Evolutionary conservation across 164 flowering plant genomes (phyloP), one percentile per base, ranked within the genome.

Genomic region (Euptelea pleiosperma): DNA sequence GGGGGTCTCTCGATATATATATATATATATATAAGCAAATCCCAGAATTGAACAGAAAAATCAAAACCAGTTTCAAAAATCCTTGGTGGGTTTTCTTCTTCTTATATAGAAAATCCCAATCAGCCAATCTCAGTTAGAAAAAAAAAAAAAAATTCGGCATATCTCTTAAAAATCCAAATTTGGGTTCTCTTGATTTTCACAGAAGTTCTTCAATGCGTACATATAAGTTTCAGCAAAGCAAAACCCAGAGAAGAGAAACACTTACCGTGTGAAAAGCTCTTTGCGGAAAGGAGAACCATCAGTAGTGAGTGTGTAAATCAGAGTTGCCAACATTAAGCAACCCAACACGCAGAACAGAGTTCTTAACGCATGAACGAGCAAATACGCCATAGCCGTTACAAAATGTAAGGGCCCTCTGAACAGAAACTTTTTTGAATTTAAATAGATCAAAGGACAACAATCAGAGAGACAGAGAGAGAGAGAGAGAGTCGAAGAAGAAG

Each of bases 261-360:
- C 63, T 47, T 76, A 86, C 92, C 87, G 92, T 5, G 82, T 78
- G 63, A 86, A 79, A 62, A 82, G 78, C 18, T 83, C 82, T 51
- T 18, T 72, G 54, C 89, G 89, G 55, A 82, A 82, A 34, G 93
- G 93, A 30, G 71, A 70, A 33, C 93, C 93, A 55, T 83, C 87
- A 16, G 37, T 63, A 62, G 33, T 28, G 65, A 76, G 21, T n/a
- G 87, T 82, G 78, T 80, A 86, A 19, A 76, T 52, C 63, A 84
- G 67, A 35, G 79, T 75, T 8, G 65, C 83, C 14, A 76, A 26
- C 79, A 75, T 82, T n/a, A 77, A 3, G 49, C 71, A 71, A 22
- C 77, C 74, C 63, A 82, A 49, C 2, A 60, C 61, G 4, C 36
- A 8, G 79, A 84, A 83, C 30, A 76, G 59, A 33, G 56, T 26